Evolutionary conservation across 257 asterid species (phyloP), one percentile per base, ranked within the genome.

Genomic region (Solanum medicagineum): DNA sequence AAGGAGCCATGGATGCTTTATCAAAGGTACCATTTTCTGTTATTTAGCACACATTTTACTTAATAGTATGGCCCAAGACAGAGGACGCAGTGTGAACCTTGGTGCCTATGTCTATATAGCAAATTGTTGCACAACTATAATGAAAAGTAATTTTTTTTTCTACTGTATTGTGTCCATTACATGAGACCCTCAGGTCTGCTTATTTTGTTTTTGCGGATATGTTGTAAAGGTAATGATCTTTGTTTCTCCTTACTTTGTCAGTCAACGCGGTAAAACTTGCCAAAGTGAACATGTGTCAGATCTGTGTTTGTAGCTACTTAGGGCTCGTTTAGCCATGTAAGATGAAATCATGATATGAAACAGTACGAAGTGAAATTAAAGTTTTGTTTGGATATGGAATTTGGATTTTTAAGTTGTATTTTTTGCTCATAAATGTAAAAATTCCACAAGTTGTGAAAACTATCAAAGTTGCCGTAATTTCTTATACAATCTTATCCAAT

Each of bases 1-100:
- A 97, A 91, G 99, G 99, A 88, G 99, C 99, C 82, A 94, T 97
- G 99, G 99, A 97, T 92, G 99, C 99, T 16, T 90, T 97, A 88
- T 95, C 99, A 32, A 97, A 97, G 99, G 99, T 97, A 86, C 73
- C 65, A 22, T 80, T 79, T 60, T 57, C 73, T 36, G 66, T 53
- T 79, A 53, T 53, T 26, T 53, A 79, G 29, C 83, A 19, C 10
- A 26, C 49, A 79, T 80, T 69, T 84, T 56, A 74, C 56, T 85
- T 59, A 69, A 55, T 85, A 83, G 45, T 24, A 70, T 51, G 15
- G 44, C 51, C 14, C 24, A 53, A 26, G 62, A 60, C 68, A 60
- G 68, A n/a, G 32, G 68, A 79, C 8, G 17, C 66, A 53, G 49
- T 82, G 53, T 14, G 83, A 56, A 59, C 49, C 51, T 53, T 53